Evolutionary conservation across 2,329 filamentous ascomycete genomes (phyloP).

Genomic region (Ascomycota sp.): DNA sequence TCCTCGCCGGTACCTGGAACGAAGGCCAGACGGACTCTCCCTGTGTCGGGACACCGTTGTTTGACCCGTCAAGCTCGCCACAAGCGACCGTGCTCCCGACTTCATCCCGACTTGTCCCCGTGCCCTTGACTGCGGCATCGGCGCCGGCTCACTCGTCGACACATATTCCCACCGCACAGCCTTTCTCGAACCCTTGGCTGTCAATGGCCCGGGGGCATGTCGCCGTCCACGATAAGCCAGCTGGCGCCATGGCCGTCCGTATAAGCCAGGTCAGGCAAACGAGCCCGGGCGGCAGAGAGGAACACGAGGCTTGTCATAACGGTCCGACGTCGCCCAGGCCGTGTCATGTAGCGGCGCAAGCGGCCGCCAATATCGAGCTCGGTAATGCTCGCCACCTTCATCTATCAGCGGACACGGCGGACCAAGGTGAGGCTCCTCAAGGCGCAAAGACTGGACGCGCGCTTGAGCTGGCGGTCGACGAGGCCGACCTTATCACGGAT

Average conservation of each 20-base stretch:
- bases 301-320: slow-evolving; percentile 2
- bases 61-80: slow-evolving; percentile 4
- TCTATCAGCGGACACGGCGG: slow-evolving; percentile 8
- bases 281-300: neutral
- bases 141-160: slow-evolving; percentile 1
- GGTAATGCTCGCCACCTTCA: slow-evolving; percentile 11
- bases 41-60: slow-evolving; percentile 8
- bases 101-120: slow-evolving; percentile 1
- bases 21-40: slow-evolving; percentile 40
- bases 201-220: no score
- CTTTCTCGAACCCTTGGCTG: neutral
- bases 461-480: slow-evolving; percentile 5
- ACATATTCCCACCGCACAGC: neutral
- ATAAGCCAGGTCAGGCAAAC: no score
- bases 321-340: slow-evolving; percentile 1
- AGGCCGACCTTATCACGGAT: slow-evolving; percentile 54
- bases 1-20: slow-evolving; percentile 36
- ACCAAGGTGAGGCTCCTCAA: slow-evolving; percentile 1
- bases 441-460: slow-evolving; percentile 4
- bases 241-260: neutral
- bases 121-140: slow-evolving; percentile 1
- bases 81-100: slow-evolving; percentile 4
- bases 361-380: no score
- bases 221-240: neutral
- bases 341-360: no score